Evolutionary conservation across 148 eudicot genomes (phyloP), one percentile per base, ranked within the genome.

Genomic region (Talinum fruticosum): DNA sequence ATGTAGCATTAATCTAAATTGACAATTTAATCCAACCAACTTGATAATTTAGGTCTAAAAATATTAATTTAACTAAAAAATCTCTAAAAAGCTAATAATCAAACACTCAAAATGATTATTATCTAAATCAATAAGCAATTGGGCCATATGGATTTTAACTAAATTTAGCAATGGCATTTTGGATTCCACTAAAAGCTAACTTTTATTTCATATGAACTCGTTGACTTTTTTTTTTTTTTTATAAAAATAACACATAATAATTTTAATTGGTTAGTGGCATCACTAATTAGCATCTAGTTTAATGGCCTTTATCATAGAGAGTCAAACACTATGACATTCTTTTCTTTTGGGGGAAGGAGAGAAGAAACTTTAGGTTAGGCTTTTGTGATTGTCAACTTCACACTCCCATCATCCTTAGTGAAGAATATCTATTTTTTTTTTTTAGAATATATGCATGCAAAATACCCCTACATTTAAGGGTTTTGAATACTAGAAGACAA

Each of bases 381-480:
- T 47, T 81, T 80, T 69, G 2, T 41, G 10, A 71, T 79, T 87
- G 94, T 88, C 94, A 90, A 90, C 91, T 75, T 84, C 82, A 73
- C 71, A 82, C 77, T 57, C 78, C 78, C 70, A 26, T 26, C 33
- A 28, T 62, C 12, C 71, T 75, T 70, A 24, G 54, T 29, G 32
- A 29, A 32, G 28, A 36, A 71, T 65, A 76, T 76, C 32, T 69
- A 10, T 62, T 71, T 69, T 8, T 65, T 57, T 28, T 23, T 10
- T 18, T 13, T 33, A 70, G 72, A 69, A 77, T 21, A 77, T 69
- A 57, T 77, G 67, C 80, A 69, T 51, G 79, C 51, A 69, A 29
- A 66, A 68, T 77, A 36, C 38, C 49, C 74, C 68, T 37, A n/a
- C 19, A 36, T 38, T 77, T 77, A 19, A 77, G 37, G 28, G 35